Evolutionary conservation across 108 stramenopile genomes (phyloP).

Genomic region (Nitzschia inconspicua): DNA sequence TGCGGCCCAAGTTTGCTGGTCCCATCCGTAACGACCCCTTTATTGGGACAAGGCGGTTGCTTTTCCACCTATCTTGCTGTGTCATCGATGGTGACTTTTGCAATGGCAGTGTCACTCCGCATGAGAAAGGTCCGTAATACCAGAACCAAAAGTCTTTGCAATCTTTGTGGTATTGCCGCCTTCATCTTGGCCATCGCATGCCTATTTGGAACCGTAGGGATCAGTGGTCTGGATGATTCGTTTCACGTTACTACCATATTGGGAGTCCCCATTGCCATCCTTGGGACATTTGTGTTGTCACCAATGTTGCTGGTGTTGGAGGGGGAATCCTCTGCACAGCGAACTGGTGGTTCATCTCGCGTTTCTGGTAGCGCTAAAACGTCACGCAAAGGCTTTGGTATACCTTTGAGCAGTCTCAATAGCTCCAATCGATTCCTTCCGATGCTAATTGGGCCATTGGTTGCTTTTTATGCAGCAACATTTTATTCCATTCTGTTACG

Average conservation of each 20-base stretch:
- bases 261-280: slow-evolving; percentile 59
- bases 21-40: slow-evolving; percentile 35
- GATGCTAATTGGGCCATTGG: slow-evolving; percentile 35
- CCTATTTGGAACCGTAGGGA: slow-evolving; percentile 65
- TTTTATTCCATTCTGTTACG: slow-evolving; percentile 64
- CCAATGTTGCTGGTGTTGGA: slow-evolving; percentile 66
- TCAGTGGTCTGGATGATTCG: slow-evolving; percentile 59
- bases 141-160: slow-evolving; percentile 55
- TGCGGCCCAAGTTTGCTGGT: slow-evolving; percentile 35
- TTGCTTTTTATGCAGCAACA: slow-evolving; percentile 46
- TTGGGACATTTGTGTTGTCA: slow-evolving; percentile 57
- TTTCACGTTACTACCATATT: slow-evolving; percentile 49
- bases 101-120: slow-evolving; percentile 46
- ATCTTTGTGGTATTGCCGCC: slow-evolving; percentile 51
- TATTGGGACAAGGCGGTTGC: slow-evolving; percentile 73
- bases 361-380: slow-evolving; percentile 24
- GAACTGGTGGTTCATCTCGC: slow-evolving; percentile 35
- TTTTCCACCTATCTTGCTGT: slow-evolving; percentile 67
- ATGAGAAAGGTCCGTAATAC: slow-evolving; percentile 42
- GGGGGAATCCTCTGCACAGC: slow-evolving; percentile 48
- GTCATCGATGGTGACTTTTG: slow-evolving; percentile 38
- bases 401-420: slow-evolving; percentile 39
- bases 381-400: slow-evolving; percentile 23
- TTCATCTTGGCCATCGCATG: slow-evolving; percentile 50
- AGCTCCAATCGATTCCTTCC: slow-evolving; percentile 64